These are phyloP conservation scores for Halenospora varia DNA, from an alignment of 495 filamentous ascomycete species.

Conservation along the genomic window DNA sequence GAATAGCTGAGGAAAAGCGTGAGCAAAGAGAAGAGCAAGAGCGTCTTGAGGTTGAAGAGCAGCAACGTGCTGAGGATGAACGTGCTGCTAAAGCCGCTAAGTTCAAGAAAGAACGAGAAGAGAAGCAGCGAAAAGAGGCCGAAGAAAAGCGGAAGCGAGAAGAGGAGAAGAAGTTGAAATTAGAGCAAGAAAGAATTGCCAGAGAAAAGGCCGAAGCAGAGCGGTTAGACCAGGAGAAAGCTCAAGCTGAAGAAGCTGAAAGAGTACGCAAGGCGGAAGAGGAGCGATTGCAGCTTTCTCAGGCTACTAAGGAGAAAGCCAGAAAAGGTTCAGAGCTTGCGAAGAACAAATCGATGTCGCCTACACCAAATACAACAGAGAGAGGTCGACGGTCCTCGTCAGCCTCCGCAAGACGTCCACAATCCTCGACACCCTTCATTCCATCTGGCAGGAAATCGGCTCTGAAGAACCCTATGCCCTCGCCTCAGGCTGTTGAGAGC, in stretches of 20 bases:
- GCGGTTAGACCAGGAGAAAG: constrained; percentile 1
- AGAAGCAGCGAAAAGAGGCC: background rate
- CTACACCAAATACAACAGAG: background rate
- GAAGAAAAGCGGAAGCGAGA: background rate
- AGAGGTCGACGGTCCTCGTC: constrained; percentile 1
- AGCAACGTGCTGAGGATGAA: constrained; percentile 4
- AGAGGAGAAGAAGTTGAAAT: background rate
- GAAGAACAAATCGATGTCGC: background rate
- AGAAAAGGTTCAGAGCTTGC: background rate
- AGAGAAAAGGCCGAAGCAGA: background rate
- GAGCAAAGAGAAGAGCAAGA: constrained; percentile 17
- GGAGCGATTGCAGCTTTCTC: background rate
- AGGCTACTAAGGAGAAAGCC: background rate
- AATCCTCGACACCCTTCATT: constrained; percentile 20
- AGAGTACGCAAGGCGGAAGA: background rate
- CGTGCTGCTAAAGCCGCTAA: constrained; percentile 2
- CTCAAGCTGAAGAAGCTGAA: constrained; percentile 10
- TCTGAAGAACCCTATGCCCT: constrained; percentile 5
- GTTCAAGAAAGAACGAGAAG: constrained; percentile 7
- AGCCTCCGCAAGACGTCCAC: background rate
- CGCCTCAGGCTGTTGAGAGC: constrained; percentile 9
- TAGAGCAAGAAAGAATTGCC: background rate
- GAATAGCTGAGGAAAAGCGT: constrained; percentile 9
- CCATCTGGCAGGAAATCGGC: constrained; percentile 16
- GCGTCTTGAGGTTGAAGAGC: constrained; percentile 12